A percentile compares a stretch with the other conserved stretches of the same genome.
Evolutionary conservation across 1,284 basidiomycete species (phyloP).

Genomic region (Cryptococcus jaspeensis): DNA sequence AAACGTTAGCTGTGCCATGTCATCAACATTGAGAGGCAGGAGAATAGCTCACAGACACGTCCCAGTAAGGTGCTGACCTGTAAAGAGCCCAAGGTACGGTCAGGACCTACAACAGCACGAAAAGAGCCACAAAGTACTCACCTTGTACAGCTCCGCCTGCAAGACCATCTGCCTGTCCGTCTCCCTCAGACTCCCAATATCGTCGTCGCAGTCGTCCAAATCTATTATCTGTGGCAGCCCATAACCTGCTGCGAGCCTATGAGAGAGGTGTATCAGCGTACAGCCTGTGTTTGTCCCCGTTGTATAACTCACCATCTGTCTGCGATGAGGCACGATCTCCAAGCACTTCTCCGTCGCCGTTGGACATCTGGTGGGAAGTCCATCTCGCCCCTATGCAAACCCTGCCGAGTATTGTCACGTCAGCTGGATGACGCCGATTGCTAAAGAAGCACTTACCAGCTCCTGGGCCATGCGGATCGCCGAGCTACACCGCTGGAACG

Average conservation of each 20-base stretch:
- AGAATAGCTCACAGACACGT: not conserved
- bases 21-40: not conserved
- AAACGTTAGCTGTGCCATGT: not conserved
- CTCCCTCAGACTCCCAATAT: not conserved
- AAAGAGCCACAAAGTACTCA: not conserved
- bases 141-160: not conserved
- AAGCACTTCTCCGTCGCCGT: not conserved
- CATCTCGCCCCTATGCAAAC: not conserved
- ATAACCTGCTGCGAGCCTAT: constrained; percentile 6
- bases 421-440: not conserved
- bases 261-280: no score
- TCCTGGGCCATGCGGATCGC: constrained; percentile 5
- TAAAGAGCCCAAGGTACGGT: no score
- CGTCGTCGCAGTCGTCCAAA: constrained; percentile 1
- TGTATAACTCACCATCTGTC: constrained; percentile 2
- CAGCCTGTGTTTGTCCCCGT: no score
- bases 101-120: no score
- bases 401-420: not conserved
- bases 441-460: not conserved
- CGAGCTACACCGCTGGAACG: constrained; percentile 5
- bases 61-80: constrained; percentile 3
- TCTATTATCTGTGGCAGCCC: constrained; percentile 6
- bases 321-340: constrained; percentile 4
- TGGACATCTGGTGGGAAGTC: constrained; percentile 1
- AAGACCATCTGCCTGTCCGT: constrained; percentile 3